Percentiles rank a stretch among this genome's conserved stretches.
Conservation (phyloP, 371 early-diverging fungal genomes). For the Apophysomyces variabilis region DNA sequence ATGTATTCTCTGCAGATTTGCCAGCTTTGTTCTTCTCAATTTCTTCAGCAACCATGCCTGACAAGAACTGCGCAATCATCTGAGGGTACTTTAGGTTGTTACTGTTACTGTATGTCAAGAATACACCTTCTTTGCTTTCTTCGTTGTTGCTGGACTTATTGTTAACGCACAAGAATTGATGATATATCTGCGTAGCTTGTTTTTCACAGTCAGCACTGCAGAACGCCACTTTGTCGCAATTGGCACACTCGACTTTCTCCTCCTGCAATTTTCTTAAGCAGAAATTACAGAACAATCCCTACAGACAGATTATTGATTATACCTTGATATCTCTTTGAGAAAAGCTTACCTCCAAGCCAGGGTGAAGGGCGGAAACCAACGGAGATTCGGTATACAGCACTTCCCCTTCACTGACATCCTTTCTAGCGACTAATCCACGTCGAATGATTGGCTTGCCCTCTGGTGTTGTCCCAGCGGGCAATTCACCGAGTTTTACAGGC, state of each 20-base stretch:
- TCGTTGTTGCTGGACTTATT: conserved; percentile 34
- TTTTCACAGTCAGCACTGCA: conserved; percentile 69
- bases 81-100: conserved; percentile 65
- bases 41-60: conserved; percentile 77
- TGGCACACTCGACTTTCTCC: conserved; percentile 45
- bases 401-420: conserved; percentile 73
- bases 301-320: background rate
- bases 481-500: conserved; percentile 72
- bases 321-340: background rate
- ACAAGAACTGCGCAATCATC: conserved; percentile 79
- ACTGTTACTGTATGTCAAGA: conserved; percentile 47
- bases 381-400: conserved; percentile 75
- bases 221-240: conserved; percentile 65
- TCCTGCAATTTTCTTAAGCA: conserved; percentile 64
- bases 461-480: conserved; percentile 52
- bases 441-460: conserved; percentile 57
- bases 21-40: conserved; percentile 51
- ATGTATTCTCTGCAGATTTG: conserved; percentile 52
- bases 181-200: conserved; percentile 63
- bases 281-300: conserved; percentile 66
- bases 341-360: conserved; percentile 40
- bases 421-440: conserved; percentile 68
- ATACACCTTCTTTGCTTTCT: conserved; percentile 32
- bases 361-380: conserved; percentile 67
- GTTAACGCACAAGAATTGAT: conserved; percentile 68